A percentile compares a stretch with the other conserved stretches of the same genome.
These are phyloP conservation scores for Somion occarium DNA, from an alignment of 1,284 basidiomycete species.

Conservation along the genomic window DNA sequence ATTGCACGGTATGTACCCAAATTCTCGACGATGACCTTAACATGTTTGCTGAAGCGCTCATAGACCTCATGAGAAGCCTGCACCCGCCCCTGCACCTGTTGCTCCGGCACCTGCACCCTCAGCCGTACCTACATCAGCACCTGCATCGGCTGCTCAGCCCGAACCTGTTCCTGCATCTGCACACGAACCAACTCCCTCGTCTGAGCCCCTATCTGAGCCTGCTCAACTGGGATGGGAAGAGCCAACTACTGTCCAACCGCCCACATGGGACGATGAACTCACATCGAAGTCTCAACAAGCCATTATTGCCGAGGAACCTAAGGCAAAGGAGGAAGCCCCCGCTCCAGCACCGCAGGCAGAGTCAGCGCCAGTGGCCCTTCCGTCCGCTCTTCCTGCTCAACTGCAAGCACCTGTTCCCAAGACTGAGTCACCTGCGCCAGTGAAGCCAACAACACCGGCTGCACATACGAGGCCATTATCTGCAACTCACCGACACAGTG, in stretches of 20 bases:
- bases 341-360: slow-evolving; percentile 29
- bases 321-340: slow-evolving; percentile 17
- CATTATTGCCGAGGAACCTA: slow-evolving; percentile 18
- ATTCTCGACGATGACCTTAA: not conserved
- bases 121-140: slow-evolving; percentile 19
- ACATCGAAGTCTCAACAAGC: slow-evolving; percentile 29
- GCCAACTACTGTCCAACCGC: slow-evolving; percentile 66
- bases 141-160: slow-evolving; percentile 18
- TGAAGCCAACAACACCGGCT: slow-evolving; percentile 32
- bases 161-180: slow-evolving; percentile 24
- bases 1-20: slow-evolving; percentile 55
- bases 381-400: slow-evolving; percentile 30
- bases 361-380: slow-evolving; percentile 23
- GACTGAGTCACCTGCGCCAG: slow-evolving; percentile 22
- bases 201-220: slow-evolving; percentile 31
- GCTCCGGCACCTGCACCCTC: slow-evolving; percentile 25
- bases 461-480: slow-evolving; percentile 40
- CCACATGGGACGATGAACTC: slow-evolving; percentile 73
- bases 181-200: slow-evolving; percentile 24
- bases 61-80: slow-evolving; percentile 53
- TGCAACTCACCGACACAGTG: slow-evolving; percentile 48
- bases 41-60: not conserved
- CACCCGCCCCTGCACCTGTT: slow-evolving; percentile 31
- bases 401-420: slow-evolving; percentile 15
- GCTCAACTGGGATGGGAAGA: slow-evolving; percentile 57